phyloP scores from a whole-genome alignment of 1,284 basidiomycete species.

The Dichomitus squalens region DNA sequence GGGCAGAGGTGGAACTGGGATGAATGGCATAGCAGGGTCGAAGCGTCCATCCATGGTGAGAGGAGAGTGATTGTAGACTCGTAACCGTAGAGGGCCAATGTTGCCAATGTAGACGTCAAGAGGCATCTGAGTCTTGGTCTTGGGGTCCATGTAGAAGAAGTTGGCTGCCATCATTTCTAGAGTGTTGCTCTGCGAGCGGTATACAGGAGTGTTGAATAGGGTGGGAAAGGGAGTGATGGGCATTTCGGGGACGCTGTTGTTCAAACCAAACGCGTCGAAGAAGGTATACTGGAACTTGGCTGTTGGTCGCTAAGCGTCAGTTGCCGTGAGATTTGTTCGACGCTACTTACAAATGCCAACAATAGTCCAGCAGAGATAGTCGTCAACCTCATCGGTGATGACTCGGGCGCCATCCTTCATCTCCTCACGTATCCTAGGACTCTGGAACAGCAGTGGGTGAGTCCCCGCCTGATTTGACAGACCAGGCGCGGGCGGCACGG shows the following conservation, averaged over 20 bases:
- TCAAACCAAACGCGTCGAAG: slow-evolving; percentile 85
- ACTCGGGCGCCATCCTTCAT: slow-evolving; percentile 69
- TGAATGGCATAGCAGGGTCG: slow-evolving; percentile 48
- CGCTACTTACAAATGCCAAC: slow-evolving; percentile 85
- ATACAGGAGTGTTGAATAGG: slow-evolving; percentile 78
- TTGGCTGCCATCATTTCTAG: slow-evolving; percentile 84
- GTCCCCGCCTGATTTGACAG: slow-evolving; percentile 75
- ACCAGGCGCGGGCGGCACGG: slow-evolving; percentile 65
- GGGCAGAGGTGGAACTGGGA: slow-evolving; percentile 27
- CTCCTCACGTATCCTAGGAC: slow-evolving; percentile 74
- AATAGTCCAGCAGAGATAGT: slow-evolving; percentile 95
- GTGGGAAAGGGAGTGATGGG: slow-evolving; percentile 91
- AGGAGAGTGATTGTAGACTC: slow-evolving; percentile 65
- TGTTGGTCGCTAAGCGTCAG: slow-evolving; percentile 35
- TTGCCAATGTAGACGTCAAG: slow-evolving; percentile 90
- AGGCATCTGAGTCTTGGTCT: slow-evolving; percentile 62
- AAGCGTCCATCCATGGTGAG: slow-evolving; percentile 48
- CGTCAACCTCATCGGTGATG: slow-evolving; percentile 86
- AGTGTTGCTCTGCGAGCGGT: slow-evolving; percentile 71
- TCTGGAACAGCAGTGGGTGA: slow-evolving; percentile 77
- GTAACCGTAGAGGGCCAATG: slow-evolving; percentile 78
- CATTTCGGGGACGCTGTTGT: slow-evolving; percentile 70
- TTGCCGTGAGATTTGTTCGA: neutral
- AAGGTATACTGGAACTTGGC: slow-evolving; percentile 95
- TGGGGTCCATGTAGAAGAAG: slow-evolving; percentile 78